phyloP scores from a whole-genome alignment of 148 eudicot genomes.

The Cornus controversa region DNA sequence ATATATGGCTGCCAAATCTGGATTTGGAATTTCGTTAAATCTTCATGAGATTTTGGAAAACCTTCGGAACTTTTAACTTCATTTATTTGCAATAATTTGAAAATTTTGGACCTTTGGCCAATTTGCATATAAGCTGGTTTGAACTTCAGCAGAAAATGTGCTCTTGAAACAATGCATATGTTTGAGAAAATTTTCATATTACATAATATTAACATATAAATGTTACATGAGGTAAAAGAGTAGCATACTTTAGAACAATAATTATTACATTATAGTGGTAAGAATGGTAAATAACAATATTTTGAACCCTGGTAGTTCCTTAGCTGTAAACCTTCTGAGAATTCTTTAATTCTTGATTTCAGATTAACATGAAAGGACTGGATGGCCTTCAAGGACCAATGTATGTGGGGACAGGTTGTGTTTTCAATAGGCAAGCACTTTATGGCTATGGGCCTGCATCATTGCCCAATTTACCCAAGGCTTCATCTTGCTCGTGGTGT shows the following conservation, averaged over 20 bases:
- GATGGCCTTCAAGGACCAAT: conserved; percentile 99
- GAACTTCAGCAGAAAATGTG: background rate
- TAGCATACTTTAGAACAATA: background rate
- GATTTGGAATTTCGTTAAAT: too few species aligned
- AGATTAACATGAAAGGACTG: conserved; percentile 99
- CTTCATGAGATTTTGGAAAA: too few species aligned
- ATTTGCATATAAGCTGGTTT: background rate
- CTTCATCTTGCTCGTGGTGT: too few species aligned
- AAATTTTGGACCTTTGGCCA: background rate
- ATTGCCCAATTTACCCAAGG: conserved; percentile 48
- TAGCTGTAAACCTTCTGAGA: background rate
- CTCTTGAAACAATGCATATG: background rate
- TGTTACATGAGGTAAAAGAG: background rate
- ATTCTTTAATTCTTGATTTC: conserved; percentile 2
- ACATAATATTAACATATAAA: background rate
- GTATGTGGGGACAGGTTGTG: conserved; percentile 97
- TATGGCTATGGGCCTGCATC: conserved; percentile 90
- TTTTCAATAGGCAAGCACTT: conserved; percentile 90
- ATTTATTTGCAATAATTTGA: background rate
- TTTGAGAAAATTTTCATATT: background rate
- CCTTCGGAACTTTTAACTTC: too few species aligned
- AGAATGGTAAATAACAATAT: background rate
- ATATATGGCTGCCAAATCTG: background rate
- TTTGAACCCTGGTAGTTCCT: background rate
- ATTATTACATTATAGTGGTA: background rate